These are phyloP conservation scores for Kondoa subrosea DNA, from an alignment of 768 basidiomycete species.

Conservation along the genomic window DNA sequence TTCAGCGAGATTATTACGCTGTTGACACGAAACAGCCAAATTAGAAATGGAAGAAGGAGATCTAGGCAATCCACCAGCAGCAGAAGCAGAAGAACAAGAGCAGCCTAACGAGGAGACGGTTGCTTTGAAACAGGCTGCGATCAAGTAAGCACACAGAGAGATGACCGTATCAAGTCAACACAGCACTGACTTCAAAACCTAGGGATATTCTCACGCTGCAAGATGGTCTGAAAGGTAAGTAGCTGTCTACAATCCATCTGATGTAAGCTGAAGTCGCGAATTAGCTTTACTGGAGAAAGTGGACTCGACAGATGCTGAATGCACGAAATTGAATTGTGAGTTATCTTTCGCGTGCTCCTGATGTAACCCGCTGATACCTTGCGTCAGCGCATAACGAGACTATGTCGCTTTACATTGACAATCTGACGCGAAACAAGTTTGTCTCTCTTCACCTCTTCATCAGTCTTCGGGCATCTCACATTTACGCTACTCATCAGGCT, in stretches of 20 bases:
- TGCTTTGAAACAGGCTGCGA: not conserved
- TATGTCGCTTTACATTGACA: slow-evolving; percentile 6
- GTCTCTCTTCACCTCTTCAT: not conserved
- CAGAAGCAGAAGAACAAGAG: not conserved
- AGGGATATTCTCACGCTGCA: slow-evolving; percentile 5
- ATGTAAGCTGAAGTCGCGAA: not conserved
- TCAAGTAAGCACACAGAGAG: not conserved
- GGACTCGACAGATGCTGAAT: slow-evolving; percentile 3
- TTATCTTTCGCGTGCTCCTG: not conserved
- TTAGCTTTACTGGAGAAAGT: not conserved
- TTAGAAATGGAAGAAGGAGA: not conserved
- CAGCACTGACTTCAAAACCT: not conserved
- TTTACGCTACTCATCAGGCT: not conserved
- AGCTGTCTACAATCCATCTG: not conserved
- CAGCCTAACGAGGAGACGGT: not conserved
- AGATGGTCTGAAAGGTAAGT: slow-evolving; percentile 3
- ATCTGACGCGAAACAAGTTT: slow-evolving; percentile 6
- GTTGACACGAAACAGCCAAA: not conserved
- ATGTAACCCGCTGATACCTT: not conserved
- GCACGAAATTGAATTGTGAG: not conserved
- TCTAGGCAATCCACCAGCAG: not conserved
- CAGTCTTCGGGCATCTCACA: not conserved
- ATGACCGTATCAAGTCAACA: not conserved
- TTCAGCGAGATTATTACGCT: not conserved
- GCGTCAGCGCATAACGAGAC: slow-evolving; percentile 5